Evolutionary conservation across 495 filamentous ascomycete species (phyloP).

Genomic region (Talaromyces wortmannii): DNA sequence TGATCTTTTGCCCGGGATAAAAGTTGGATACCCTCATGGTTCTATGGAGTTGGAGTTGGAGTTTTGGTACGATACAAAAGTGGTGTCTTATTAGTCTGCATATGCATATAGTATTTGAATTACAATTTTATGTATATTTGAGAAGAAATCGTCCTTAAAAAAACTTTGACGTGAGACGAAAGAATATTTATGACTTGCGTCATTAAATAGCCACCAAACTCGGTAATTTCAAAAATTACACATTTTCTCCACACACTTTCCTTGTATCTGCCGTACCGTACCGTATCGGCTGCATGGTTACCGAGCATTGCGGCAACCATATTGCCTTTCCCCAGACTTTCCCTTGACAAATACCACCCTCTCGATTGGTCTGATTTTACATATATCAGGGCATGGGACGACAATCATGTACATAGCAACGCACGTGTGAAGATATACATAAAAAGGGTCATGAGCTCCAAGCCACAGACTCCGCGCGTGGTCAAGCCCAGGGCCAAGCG

Average conservation of each 20-base stretch:
- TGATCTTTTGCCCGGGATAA: neutral
- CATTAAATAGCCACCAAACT: too few relatives aligned
- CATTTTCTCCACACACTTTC: neutral
- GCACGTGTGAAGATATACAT: neutral
- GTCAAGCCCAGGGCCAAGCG: slow-evolving; percentile 27
- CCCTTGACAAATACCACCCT: neutral
- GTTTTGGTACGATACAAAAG: neutral
- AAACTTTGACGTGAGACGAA: too few relatives aligned
- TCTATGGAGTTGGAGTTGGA: slow-evolving; percentile 15
- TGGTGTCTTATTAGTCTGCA: too few relatives aligned
- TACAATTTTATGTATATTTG: neutral
- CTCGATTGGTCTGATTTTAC: neutral
- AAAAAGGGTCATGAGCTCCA: neutral
- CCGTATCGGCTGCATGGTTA: neutral
- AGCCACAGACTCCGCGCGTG: neutral
- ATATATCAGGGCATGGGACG: too few relatives aligned
- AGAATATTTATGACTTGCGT: too few relatives aligned
- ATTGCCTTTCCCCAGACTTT: neutral
- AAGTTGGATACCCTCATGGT: slow-evolving; percentile 8
- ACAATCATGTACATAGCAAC: neutral
- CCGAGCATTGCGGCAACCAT: neutral
- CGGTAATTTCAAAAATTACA: neutral
- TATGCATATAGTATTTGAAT: neutral
- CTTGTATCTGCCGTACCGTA: neutral
- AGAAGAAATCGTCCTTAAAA: too few relatives aligned